Evolutionary conservation across 768 basidiomycete species (phyloP), one percentile per base, ranked within the genome.

Genomic region (Phlebiopsis flavidoalba): DNA sequence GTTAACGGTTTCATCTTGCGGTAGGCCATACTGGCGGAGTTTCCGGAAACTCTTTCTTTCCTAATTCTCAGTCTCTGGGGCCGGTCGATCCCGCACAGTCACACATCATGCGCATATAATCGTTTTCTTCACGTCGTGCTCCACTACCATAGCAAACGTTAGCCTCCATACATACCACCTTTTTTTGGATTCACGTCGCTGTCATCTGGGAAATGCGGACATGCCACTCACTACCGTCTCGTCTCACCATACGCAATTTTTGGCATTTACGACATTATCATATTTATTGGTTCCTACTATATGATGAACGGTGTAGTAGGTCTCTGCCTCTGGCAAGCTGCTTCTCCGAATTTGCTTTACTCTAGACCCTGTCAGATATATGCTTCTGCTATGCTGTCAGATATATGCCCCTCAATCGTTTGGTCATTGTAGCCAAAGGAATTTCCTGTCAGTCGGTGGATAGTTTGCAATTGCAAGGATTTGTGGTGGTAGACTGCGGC

Each of bases 141-240:
- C 17, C 33, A 53, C 11, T n/a, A 36, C 52, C 52, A 19, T 33
- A 35, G 50, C 50, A 51, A 22, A 26, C 14, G 45, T n/a, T 46
- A 15, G 14, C 15, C 45, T 14, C 45, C 15, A 26, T 22, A 12
- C 50, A 14, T 22, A 26, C 50, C 21, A 12, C 48, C 8, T 51
- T 51, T 51, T n/a, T 22, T 51, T 51, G 24, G n/a, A 11, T 33
- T 53, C 52, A 35, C 52, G 35, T 45, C 17, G 22, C 54, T 55
- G 54, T 40, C 54, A 55, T 55, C 54, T 55, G 54, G 53, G 43
- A 55, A 55, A 43, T 36, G 10, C 37, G 54, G 43, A 40, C 37
- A n/a, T 43, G 19, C 37, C 54, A 43, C 40, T 55, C 54, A 43
- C 37, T 55, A 55, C 35, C 3, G 8, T 36, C 26, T 19, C 53